phyloP scores from a whole-genome alignment of 352 stramenopile species.

The Blastocystis sp. region DNA sequence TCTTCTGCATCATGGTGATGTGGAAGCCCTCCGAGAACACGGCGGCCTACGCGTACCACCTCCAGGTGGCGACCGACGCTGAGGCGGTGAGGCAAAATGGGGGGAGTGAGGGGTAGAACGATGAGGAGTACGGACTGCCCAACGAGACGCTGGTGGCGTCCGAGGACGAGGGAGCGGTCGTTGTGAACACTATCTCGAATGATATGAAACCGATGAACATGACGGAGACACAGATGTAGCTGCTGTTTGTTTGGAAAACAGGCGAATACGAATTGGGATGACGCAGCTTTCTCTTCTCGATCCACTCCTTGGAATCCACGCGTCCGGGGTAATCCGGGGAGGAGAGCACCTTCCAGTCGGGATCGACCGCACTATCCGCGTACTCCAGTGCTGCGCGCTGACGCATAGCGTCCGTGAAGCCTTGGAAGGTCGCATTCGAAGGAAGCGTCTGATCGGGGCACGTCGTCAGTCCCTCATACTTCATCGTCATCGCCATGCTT shows the following conservation, averaged over 20 bases:
- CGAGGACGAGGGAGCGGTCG: constrained; percentile 49
- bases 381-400: constrained; percentile 27
- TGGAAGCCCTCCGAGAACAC: constrained; percentile 69
- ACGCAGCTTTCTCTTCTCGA: constrained; percentile 69
- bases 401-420: constrained; percentile 36
- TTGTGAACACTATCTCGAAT: constrained; percentile 45
- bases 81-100: not conserved
- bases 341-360: constrained; percentile 58
- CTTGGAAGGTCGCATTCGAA: not conserved
- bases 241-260: constrained; percentile 28
- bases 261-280: not conserved
- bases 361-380: constrained; percentile 45
- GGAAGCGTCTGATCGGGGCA: constrained; percentile 14
- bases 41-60: constrained; percentile 63
- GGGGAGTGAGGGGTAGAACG: constrained; percentile 39
- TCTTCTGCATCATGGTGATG: constrained; percentile 68
- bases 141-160: constrained; percentile 55
- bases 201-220: constrained; percentile 70
- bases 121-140: constrained; percentile 62
- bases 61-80: constrained; percentile 53
- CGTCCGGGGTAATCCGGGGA: constrained; percentile 67
- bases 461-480: constrained; percentile 12
- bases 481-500: not conserved
- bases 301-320: constrained; percentile 67
- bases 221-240: not conserved